These are phyloP conservation scores for Cokeromyces recurvatus DNA, from an alignment of 371 early-diverging fungal genomes.

Conservation along the genomic window DNA sequence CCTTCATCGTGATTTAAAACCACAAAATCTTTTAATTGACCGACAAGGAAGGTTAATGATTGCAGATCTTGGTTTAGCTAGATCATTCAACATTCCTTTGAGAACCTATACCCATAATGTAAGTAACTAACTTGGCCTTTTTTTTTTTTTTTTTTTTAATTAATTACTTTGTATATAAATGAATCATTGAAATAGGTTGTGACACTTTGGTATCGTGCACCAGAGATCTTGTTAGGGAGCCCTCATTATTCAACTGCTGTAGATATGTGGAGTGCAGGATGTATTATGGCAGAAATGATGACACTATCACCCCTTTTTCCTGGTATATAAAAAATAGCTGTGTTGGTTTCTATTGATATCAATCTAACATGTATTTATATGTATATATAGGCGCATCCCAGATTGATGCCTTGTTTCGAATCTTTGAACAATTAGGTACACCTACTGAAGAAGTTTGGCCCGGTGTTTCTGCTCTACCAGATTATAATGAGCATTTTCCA, in stretches of 20 bases:
- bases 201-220: slow-evolving; percentile 97
- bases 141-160: not conserved
- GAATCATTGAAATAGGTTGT: slow-evolving; percentile 61
- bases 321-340: slow-evolving; percentile 3
- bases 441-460: slow-evolving; percentile 92
- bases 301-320: slow-evolving; percentile 81
- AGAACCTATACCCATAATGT: slow-evolving; percentile 93
- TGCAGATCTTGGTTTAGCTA: slow-evolving; percentile 94
- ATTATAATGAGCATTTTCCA: slow-evolving; percentile 17
- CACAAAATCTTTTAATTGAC: slow-evolving; percentile 94
- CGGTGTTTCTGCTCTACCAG: slow-evolving; percentile 72
- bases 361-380: too few relatives aligned
- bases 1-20: slow-evolving; percentile 91
- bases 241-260: slow-evolving; percentile 89
- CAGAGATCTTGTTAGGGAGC: slow-evolving; percentile 93
- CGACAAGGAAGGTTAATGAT: slow-evolving; percentile 81
- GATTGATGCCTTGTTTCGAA: slow-evolving; percentile 16
- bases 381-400: slow-evolving; percentile 10
- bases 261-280: slow-evolving; percentile 99
- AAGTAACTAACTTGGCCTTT: not conserved
- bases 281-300: slow-evolving; percentile 96
- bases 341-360: too few relatives aligned
- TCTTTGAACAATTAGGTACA: slow-evolving; percentile 76
- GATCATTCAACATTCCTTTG: slow-evolving; percentile 87
- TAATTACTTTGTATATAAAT: not conserved